These are phyloP conservation scores for Melastoma malabathricum DNA, from an alignment of 345 rosid species.

Conservation along the genomic window DNA sequence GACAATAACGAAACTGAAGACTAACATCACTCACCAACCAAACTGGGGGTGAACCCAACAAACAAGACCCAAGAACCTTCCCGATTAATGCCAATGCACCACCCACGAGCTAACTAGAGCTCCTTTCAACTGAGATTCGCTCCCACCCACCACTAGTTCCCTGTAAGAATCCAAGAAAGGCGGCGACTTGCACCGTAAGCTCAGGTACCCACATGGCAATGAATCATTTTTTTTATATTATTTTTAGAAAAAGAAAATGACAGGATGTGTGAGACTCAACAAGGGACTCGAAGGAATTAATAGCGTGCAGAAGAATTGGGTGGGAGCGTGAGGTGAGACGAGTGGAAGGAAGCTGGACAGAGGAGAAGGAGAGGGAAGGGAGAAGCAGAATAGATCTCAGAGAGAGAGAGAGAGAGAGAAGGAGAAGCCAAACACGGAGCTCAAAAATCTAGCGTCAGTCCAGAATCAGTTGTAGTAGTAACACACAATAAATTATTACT, in stretches of 20 bases:
- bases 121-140: no score
- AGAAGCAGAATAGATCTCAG: neutral
- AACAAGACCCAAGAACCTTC: no score
- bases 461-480: neutral
- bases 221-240: no score
- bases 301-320: neutral
- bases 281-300: neutral
- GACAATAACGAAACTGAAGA: neutral
- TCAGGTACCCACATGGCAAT: no score
- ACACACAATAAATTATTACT: constrained; percentile 1
- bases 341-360: neutral
- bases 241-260: no score
- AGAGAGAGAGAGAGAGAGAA: neutral
- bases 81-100: no score
- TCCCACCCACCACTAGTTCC: no score
- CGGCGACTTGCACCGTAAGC: no score
- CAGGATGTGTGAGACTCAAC: no score
- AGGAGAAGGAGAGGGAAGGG: neutral
- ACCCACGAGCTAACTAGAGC: no score
- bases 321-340: neutral
- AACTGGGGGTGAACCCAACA: no score
- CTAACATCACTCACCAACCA: neutral
- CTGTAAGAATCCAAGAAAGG: no score
- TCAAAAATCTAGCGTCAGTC: neutral
- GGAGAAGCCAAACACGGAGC: neutral